Conservation (phyloP, 139 green algal genomes). For the Micromonas pusilla region DNA sequence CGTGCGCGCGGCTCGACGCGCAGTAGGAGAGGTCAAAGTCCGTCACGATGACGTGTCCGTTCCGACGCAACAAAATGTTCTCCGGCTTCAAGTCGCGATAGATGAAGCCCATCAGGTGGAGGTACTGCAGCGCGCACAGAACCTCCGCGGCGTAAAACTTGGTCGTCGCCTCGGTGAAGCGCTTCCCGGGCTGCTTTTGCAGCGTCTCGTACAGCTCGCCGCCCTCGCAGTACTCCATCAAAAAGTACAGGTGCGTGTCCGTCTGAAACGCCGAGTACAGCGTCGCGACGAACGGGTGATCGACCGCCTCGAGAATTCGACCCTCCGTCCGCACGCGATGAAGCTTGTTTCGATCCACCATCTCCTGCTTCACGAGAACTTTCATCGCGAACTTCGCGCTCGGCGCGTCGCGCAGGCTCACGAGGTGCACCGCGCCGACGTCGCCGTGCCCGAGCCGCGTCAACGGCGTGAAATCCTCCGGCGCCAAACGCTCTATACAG, state of each 20-base stretch:
- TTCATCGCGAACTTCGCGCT: constrained; percentile 46
- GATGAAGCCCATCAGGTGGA: constrained; percentile 91
- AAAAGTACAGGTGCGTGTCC: constrained; percentile 80
- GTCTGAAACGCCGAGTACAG: constrained; percentile 90
- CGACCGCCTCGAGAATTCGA: constrained; percentile 70
- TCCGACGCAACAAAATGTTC: constrained; percentile 84
- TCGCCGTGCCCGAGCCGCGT: constrained; percentile 80
- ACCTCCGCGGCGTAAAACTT: constrained; percentile 90
- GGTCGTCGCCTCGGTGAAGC: constrained; percentile 55
- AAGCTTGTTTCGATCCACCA: constrained; percentile 94
- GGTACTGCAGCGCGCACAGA: constrained; percentile 92
- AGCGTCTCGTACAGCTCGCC: constrained; percentile 74
- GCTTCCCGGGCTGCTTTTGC: constrained; percentile 39
- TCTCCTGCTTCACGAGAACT: constrained; percentile 90
- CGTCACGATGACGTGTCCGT: constrained; percentile 88
- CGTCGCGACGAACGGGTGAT: constrained; percentile 95
- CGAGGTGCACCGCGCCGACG: constrained; percentile 87
- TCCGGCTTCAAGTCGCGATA: constrained; percentile 98
- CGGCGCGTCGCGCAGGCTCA: constrained; percentile 54
- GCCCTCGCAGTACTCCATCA: constrained; percentile 63
- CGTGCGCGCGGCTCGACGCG: constrained; percentile 8
- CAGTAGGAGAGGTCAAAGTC: constrained; percentile 86
- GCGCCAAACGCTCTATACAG: constrained; percentile 63
- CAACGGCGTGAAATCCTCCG: constrained; percentile 77
- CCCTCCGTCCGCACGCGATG: constrained; percentile 84